Evolutionary conservation across 2,329 filamentous ascomycete species (phyloP).

Genomic region (Ceratocystis variospora): DNA sequence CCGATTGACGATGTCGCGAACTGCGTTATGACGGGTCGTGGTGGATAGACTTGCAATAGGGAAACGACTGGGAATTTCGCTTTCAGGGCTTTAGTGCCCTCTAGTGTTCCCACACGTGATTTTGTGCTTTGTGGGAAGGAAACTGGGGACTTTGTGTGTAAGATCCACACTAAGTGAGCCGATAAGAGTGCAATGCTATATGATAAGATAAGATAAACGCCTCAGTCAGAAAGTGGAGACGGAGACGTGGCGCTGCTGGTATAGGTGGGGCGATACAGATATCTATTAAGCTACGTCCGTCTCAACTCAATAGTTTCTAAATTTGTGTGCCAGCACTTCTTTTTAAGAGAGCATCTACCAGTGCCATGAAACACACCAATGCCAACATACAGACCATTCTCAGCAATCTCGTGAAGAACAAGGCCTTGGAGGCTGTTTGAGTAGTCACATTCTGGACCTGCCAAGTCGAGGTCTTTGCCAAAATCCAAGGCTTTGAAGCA

Average conservation of each 20-base stretch:
- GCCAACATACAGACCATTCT: background rate
- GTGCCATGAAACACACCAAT: background rate
- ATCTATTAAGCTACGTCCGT: background rate
- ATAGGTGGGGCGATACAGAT: background rate
- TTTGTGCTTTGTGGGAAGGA: slow-evolving; percentile 18
- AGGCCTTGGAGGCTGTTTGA: background rate
- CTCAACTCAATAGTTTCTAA: background rate
- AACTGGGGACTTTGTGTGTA: slow-evolving; percentile 13
- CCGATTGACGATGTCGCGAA: slow-evolving; percentile 19
- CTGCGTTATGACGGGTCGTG: slow-evolving; percentile 19
- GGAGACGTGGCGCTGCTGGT: background rate
- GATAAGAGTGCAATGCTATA: background rate
- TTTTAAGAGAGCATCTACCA: background rate
- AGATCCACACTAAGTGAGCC: background rate
- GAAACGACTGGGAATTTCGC: slow-evolving; percentile 17
- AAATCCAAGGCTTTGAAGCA: background rate
- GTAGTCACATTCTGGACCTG: background rate
- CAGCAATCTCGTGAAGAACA: background rate
- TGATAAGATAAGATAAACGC: slow-evolving; percentile 4
- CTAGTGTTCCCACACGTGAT: slow-evolving; percentile 17
- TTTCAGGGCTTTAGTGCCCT: slow-evolving; percentile 19
- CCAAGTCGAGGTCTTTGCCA: background rate
- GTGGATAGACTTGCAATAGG: slow-evolving; percentile 18
- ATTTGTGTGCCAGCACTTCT: background rate
- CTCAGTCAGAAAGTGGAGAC: background rate